These are phyloP conservation scores for Telfairia occidentalis DNA, from an alignment of 331 rosid genomes.

Conservation along the genomic window DNA sequence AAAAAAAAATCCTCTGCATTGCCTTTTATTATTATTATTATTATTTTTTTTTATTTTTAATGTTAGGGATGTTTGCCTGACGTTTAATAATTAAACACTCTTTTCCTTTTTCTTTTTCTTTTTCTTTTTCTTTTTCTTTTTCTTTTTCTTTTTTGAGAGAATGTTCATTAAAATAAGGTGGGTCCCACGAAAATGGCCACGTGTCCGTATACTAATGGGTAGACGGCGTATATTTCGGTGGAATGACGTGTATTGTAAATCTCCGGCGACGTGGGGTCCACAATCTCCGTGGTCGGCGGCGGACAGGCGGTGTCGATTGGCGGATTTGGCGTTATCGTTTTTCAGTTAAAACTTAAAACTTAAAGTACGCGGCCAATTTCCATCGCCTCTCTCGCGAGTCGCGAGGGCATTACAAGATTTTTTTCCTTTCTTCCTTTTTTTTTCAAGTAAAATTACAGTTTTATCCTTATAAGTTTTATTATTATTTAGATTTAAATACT, in stretches of 20 bases:
- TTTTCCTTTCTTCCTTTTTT: background rate
- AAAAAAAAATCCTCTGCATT: background rate
- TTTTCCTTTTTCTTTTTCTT: background rate
- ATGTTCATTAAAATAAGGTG: background rate
- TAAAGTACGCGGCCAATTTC: background rate
- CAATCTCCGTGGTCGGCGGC: background rate
- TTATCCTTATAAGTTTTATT: too few species aligned
- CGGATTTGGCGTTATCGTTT: background rate
- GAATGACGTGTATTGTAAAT: background rate
- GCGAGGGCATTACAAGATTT: background rate
- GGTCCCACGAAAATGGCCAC: background rate
- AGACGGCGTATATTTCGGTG: background rate
- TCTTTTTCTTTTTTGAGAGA: background rate
- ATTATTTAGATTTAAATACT: too few species aligned
- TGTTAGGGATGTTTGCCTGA: constrained; percentile 19
- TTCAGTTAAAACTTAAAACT: too few species aligned
- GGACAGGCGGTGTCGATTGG: background rate
- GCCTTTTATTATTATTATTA: too few species aligned
- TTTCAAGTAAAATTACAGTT: background rate
- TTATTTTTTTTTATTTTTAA: background rate
- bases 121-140: background rate
- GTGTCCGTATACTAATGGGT: constrained; percentile 4
- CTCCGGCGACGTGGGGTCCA: background rate
- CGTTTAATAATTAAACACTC: too few species aligned
- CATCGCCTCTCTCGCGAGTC: background rate